A percentile compares a stretch with the other conserved stretches of the same genome.
Evolutionary conservation across 371 early-diverging fungal species (phyloP).

Genomic region (Phascolomyces articulosus): DNA sequence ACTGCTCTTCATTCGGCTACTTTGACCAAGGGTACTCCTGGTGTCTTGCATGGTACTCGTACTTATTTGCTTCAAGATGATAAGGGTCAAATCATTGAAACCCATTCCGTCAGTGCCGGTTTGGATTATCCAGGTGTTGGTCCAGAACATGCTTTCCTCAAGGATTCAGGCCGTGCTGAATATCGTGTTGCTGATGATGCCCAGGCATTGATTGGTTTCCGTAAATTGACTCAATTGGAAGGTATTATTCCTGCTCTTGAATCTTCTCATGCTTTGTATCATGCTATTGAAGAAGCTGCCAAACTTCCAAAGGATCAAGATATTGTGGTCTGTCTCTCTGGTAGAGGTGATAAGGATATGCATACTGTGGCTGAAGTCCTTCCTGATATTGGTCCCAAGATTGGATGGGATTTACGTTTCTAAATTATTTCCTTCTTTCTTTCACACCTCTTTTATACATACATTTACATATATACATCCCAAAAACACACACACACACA

Average conservation of each 20-base stretch:
- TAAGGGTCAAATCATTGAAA: slow-evolving; percentile 94
- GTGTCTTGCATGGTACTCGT: slow-evolving; percentile 95
- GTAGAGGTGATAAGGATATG: slow-evolving; percentile 98
- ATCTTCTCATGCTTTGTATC: slow-evolving; percentile 91
- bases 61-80: slow-evolving; percentile 93
- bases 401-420: slow-evolving; percentile 89
- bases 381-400: slow-evolving; percentile 87
- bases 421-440: not conserved
- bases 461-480: not conserved
- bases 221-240: slow-evolving; percentile 84
- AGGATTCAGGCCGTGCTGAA: slow-evolving; percentile 85
- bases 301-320: slow-evolving; percentile 79
- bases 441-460: not conserved
- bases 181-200: slow-evolving; percentile 86
- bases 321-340: slow-evolving; percentile 89
- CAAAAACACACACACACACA: not conserved
- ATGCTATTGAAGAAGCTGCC: slow-evolving; percentile 80
- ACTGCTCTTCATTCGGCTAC: slow-evolving; percentile 92
- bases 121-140: slow-evolving; percentile 98
- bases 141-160: slow-evolving; percentile 94
- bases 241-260: slow-evolving; percentile 96
- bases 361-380: slow-evolving; percentile 89
- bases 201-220: slow-evolving; percentile 90
- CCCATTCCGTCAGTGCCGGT: slow-evolving; percentile 95
- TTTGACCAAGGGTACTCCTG: slow-evolving; percentile 83